Evolutionary conservation across 2,329 filamentous ascomycete genomes (phyloP), one percentile per base, ranked within the genome.

Genomic region (Scedosporium apiospermum): DNA sequence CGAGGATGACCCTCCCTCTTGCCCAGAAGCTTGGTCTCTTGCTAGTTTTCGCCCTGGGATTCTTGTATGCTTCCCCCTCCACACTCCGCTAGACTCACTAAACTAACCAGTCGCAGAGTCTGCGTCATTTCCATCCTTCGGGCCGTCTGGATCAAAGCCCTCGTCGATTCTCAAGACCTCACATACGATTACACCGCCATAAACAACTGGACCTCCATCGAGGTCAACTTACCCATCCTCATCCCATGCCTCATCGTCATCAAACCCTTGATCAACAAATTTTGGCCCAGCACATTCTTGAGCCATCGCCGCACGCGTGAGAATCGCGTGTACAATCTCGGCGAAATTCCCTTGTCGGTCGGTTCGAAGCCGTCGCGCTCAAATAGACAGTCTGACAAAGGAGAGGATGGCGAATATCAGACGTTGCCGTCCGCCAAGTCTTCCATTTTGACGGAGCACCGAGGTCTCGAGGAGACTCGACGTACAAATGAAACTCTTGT

Each of bases 211-310:
- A 63, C 62, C 4, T 51, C 57, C 7, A 34, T 60, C 27, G 62
- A 64, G 18, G 55, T 65, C 18, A 14, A 57, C 57, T 34, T 63
- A 14, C 42, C 62, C 62, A 73, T 76, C 41, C 66, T 69, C 9
- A 74, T 73, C 62, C 73, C 73, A 27, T 74, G 71, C 65, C 69
- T 74, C 51, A 72, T 74, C 63, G 74, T 73, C 6, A 68, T 76
- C 14, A 76, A 75, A 57, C 75, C 74, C 0, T 67, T 75, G 16
- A 66, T 74, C 34, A 73, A 75, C 30, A 75, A 70, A 41, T 67
- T 71, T 60, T 76, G 76, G 6, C 66, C 65, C 21, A 18, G n/a
- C 14, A 46, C 64, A 42, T 61, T 55, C 3, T 57, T 27, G 55
- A 51, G 55, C 23, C 21, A 14, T 23, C n/a, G 6, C 18, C 51